phyloP scores from a whole-genome alignment of 768 basidiomycete species.

The Asterophora parasitica region DNA sequence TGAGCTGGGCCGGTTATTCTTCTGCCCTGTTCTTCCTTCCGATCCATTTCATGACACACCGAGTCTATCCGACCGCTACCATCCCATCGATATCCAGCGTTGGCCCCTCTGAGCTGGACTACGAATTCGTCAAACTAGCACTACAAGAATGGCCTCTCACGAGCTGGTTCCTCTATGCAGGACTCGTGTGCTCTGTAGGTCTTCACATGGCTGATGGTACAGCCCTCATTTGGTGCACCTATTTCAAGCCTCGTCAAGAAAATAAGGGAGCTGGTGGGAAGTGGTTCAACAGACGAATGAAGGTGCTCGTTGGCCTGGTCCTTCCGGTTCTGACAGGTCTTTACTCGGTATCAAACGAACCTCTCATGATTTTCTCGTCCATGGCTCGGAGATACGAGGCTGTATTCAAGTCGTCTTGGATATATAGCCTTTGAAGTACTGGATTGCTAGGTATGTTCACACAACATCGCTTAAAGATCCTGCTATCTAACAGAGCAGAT shows the following conservation, averaged over 20 bases:
- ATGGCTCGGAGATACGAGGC: constrained; percentile 47
- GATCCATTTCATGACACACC: constrained; percentile 67
- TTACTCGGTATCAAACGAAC: constrained; percentile 49
- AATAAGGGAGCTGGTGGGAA: constrained; percentile 9
- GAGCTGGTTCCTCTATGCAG: constrained; percentile 59
- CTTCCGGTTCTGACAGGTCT: constrained; percentile 57
- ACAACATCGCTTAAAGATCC: too few relatives aligned
- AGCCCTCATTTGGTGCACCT: constrained; percentile 47
- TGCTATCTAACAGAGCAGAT: too few relatives aligned
- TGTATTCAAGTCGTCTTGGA: constrained; percentile 39
- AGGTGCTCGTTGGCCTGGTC: constrained; percentile 31
- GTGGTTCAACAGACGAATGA: constrained; percentile 16
- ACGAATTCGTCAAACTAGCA: constrained; percentile 76
- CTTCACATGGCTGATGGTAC: constrained; percentile 64
- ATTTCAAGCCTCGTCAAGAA: constrained; percentile 26
- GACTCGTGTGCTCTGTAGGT: constrained; percentile 49
- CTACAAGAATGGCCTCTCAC: constrained; percentile 57
- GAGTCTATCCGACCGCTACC: constrained; percentile 46
- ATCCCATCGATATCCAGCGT: constrained; percentile 49
- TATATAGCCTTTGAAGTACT: constrained; percentile 38
- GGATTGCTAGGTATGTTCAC: too few relatives aligned
- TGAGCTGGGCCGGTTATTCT: constrained; percentile 64
- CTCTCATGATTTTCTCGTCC: constrained; percentile 49
- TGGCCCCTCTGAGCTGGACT: constrained; percentile 76
- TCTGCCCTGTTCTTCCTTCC: constrained; percentile 54